Conservation (phyloP, 352 stramenopile genomes). For the Aphanomyces invadans region DNA sequence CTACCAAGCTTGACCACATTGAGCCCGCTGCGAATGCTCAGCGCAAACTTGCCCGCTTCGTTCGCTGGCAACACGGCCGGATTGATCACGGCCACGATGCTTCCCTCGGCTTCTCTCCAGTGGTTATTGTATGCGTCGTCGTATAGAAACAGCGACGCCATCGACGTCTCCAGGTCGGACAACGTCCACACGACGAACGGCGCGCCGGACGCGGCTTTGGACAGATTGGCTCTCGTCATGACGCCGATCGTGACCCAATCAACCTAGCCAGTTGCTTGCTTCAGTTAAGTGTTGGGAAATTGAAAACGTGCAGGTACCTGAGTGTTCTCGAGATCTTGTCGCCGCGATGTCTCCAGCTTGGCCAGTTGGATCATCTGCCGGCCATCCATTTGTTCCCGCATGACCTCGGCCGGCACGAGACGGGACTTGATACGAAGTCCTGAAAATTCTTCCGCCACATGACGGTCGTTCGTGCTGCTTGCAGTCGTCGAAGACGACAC, state of each 20-base stretch:
- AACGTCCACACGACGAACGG: slow-evolving; percentile 78
- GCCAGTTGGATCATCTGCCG: slow-evolving; percentile 57
- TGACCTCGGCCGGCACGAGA: slow-evolving; percentile 36
- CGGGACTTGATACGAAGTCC: slow-evolving; percentile 48
- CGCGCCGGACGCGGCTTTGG: slow-evolving; percentile 49
- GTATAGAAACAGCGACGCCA: slow-evolving; percentile 72
- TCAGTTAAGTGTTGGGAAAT: not conserved
- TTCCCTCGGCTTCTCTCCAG: slow-evolving; percentile 53
- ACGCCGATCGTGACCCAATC: slow-evolving; percentile 82
- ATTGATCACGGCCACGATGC: slow-evolving; percentile 63
- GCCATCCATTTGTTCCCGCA: slow-evolving; percentile 56
- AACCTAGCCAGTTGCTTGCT: slow-evolving; percentile 28
- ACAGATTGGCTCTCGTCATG: slow-evolving; percentile 60
- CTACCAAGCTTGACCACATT: slow-evolving; percentile 50
- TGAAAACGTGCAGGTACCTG: slow-evolving; percentile 28
- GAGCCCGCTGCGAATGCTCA: slow-evolving; percentile 49
- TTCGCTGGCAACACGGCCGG: slow-evolving; percentile 50
- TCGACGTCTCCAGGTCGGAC: slow-evolving; percentile 56
- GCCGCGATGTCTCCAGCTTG: slow-evolving; percentile 46
- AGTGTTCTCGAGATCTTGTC: slow-evolving; percentile 47
- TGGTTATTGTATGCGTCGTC: slow-evolving; percentile 58
- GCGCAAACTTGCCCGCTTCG: slow-evolving; percentile 71
- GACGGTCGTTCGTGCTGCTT: not conserved
- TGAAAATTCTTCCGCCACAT: slow-evolving; percentile 42
- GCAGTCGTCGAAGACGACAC: not conserved